Evolutionary conservation across 371 early-diverging fungal genomes (phyloP).

Genomic region (Mortierella sp.): DNA sequence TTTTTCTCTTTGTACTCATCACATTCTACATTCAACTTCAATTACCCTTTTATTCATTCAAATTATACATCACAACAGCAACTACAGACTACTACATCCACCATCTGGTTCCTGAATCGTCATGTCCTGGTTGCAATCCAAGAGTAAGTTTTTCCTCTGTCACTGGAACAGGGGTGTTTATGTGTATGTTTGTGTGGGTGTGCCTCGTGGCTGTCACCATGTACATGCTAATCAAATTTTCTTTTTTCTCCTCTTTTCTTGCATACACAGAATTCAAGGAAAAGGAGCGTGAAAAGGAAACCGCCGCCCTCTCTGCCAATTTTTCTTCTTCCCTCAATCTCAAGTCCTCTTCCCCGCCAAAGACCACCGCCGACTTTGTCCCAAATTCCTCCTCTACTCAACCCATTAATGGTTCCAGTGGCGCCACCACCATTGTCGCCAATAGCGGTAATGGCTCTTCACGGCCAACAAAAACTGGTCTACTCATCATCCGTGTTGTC

Average conservation of each 20-base stretch:
- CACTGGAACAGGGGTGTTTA: background rate
- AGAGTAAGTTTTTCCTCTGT: conserved; percentile 35
- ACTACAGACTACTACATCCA: background rate
- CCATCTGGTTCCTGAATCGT: conserved; percentile 9
- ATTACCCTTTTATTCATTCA: background rate
- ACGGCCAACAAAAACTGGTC: conserved; percentile 60
- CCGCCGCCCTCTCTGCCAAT: conserved; percentile 42
- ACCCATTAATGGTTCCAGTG: background rate
- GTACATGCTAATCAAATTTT: background rate
- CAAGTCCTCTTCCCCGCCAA: conserved; percentile 35
- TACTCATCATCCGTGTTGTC: conserved; percentile 84
- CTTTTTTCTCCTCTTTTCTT: conserved; percentile 1
- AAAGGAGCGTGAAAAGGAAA: conserved; percentile 45
- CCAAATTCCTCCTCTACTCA: background rate
- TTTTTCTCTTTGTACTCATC: conserved; percentile 1
- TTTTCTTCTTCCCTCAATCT: conserved; percentile 38
- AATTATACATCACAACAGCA: background rate
- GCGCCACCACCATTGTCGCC: background rate
- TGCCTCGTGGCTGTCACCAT: background rate
- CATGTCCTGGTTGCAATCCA: conserved; percentile 58
- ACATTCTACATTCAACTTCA: conserved; percentile 8
- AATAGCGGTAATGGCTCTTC: conserved; percentile 60
- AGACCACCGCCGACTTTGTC: background rate
- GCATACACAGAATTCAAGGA: conserved; percentile 51
- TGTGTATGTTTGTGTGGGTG: background rate